A percentile compares a stretch with the other conserved stretches of the same genome.
These are phyloP conservation scores for Leptographium radiaticola DNA, from an alignment of 2,329 filamentous ascomycete genomes.

Conservation along the genomic window DNA sequence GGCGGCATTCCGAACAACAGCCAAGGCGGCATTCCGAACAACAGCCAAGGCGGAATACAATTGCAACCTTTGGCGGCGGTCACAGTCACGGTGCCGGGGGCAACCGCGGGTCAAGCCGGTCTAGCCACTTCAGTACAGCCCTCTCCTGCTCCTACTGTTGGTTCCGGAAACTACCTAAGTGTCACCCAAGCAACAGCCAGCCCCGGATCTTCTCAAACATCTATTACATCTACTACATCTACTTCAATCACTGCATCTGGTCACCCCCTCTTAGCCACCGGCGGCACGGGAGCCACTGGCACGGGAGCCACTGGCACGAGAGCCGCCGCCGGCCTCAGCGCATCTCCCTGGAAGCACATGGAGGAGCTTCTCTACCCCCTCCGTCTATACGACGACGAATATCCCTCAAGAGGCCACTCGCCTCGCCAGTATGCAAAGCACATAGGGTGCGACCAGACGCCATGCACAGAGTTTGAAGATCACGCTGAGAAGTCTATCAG, in stretches of 20 bases:
- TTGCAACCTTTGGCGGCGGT: too few species aligned
- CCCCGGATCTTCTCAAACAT: too few species aligned
- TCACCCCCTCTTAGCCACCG: too few species aligned
- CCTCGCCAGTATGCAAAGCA: constrained; percentile 11
- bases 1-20: not conserved
- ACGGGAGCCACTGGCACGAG: too few species aligned
- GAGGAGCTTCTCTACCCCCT: constrained; percentile 13
- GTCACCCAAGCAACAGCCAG: too few species aligned
- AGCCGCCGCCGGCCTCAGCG: not conserved
- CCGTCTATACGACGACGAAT: constrained; percentile 12
- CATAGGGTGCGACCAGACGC: not conserved
- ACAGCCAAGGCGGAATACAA: not conserved
- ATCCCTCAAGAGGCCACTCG: constrained; percentile 5
- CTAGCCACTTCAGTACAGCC: too few species aligned
- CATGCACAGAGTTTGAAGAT: not conserved
- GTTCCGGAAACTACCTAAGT: too few species aligned
- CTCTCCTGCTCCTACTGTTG: too few species aligned
- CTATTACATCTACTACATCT: too few species aligned
- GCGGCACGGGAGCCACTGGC: not conserved
- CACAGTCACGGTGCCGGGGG: too few species aligned
- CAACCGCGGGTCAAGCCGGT: too few species aligned
- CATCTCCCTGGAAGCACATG: constrained; percentile 16
- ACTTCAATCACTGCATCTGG: too few species aligned
- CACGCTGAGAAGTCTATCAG: constrained; percentile 7
- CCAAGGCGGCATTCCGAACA: not conserved